phyloP scores from a whole-genome alignment of 139 green algal species.

The Chlorella sorokiniana region DNA sequence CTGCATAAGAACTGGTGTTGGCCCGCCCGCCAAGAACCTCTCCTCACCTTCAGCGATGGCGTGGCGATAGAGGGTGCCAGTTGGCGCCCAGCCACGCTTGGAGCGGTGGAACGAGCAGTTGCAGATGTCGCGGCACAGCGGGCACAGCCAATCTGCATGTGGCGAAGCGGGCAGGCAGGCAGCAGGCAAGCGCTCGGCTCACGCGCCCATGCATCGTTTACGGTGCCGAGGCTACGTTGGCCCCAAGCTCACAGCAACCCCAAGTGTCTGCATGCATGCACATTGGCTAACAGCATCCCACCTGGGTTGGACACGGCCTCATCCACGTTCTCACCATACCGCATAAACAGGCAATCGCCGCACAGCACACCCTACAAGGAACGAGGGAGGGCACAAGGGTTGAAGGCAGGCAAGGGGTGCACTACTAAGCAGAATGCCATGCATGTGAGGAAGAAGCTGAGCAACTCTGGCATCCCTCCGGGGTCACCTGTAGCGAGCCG shows the following conservation, averaged over 20 bases:
- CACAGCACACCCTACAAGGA: conserved; percentile 76
- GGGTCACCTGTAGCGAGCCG: conserved; percentile 43
- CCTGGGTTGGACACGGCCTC: conserved; percentile 51
- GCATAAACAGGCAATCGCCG: conserved; percentile 84
- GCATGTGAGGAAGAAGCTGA: background rate
- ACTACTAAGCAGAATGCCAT: background rate
- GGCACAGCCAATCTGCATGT: conserved; percentile 70
- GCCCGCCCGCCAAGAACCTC: too few species aligned
- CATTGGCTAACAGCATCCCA: too few species aligned
- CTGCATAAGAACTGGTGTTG: too few species aligned
- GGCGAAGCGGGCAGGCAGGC: too few species aligned
- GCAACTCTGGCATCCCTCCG: background rate
- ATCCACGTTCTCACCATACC: conserved; percentile 74
- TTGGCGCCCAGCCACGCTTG: conserved; percentile 64
- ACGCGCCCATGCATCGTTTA: too few species aligned
- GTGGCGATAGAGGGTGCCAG: conserved; percentile 62
- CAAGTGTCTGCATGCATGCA: too few species aligned
- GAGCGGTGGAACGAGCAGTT: conserved; percentile 80
- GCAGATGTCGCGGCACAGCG: conserved; percentile 78
- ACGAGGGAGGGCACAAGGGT: background rate
- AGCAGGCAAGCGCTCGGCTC: too few species aligned
- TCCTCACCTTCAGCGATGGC: conserved; percentile 49
- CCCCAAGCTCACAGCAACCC: too few species aligned
- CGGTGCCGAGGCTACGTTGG: too few species aligned
- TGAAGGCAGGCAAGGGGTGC: too few species aligned